Evolutionary conservation across 345 rosid species (phyloP).

Genomic region (Dipteronia sinensis): DNA sequence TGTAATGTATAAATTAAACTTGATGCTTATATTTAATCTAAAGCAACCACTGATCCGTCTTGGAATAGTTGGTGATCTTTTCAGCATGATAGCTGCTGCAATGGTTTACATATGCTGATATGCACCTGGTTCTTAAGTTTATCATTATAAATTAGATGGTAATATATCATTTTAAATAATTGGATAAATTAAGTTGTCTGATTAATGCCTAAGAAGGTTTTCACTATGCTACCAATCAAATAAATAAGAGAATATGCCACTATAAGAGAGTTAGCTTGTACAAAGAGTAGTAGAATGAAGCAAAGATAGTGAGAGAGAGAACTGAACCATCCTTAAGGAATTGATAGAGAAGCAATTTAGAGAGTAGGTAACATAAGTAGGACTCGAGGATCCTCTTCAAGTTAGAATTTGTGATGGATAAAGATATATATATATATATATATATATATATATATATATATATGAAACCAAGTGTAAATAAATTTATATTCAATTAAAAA

Average conservation of each 20-base stretch:
- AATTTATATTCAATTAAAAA: no score
- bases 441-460: no score
- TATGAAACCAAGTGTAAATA: no score
- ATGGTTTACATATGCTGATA: background rate
- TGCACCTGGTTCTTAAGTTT: no score
- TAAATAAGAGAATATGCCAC: background rate
- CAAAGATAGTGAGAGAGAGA: background rate
- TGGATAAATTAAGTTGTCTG: background rate
- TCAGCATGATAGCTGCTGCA: background rate
- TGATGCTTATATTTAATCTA: background rate
- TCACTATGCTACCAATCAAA: background rate
- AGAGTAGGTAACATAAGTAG: background rate
- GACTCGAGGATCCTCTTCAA: background rate
- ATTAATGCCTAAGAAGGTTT: background rate
- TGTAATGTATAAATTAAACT: background rate
- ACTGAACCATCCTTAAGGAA: background rate
- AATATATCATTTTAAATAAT: background rate
- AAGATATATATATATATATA: no score
- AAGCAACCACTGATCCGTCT: background rate
- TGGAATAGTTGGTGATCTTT: background rate
- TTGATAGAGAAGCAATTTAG: background rate
- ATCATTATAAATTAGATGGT: background rate
- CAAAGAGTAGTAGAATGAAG: background rate
- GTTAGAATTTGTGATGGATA: background rate
- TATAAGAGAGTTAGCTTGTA: background rate